These are phyloP conservation scores for Solanum pennellii DNA, from an alignment of 257 asterid genomes.

Conservation along the genomic window DNA sequence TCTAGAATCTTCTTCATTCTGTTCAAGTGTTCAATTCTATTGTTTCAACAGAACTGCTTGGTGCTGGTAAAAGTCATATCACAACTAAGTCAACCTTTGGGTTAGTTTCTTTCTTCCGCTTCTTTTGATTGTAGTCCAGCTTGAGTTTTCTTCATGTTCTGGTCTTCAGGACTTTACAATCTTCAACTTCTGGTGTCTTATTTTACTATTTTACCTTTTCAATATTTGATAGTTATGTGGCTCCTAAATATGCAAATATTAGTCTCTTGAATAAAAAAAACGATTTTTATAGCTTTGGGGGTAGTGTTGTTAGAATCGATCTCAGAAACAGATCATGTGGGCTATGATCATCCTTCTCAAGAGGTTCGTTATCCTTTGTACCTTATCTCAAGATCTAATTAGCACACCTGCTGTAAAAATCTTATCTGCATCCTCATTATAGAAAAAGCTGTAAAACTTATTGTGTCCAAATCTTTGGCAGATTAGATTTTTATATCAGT, in stretches of 20 bases:
- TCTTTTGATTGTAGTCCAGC: too few species aligned
- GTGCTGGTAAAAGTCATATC: too few species aligned
- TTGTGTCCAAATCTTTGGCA: neutral
- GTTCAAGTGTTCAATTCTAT: too few species aligned
- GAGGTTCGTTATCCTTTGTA: constrained; percentile 41
- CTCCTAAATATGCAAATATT: constrained; percentile 94
- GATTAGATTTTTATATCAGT: neutral
- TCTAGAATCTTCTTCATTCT: too few species aligned
- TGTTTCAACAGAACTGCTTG: constrained; percentile 14
- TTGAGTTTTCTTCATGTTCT: too few species aligned
- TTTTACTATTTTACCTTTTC: neutral
- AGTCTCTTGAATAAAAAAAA: constrained; percentile 92
- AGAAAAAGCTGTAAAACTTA: neutral
- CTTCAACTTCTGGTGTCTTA: too few species aligned
- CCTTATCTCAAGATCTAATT: neutral
- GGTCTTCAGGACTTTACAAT: too few species aligned
- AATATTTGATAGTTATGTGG: constrained; percentile 59
- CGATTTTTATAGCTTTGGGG: constrained; percentile 89
- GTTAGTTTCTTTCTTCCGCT: too few species aligned
- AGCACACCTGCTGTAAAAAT: neutral
- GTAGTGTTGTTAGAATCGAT: constrained; percentile 71
- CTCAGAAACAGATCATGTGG: constrained; percentile 94
- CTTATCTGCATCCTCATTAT: neutral
- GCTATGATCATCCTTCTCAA: constrained; percentile 78
- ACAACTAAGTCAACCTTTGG: too few species aligned